phyloP scores from a whole-genome alignment of 1,284 basidiomycete species.

The Austropuccinia psidii region DNA sequence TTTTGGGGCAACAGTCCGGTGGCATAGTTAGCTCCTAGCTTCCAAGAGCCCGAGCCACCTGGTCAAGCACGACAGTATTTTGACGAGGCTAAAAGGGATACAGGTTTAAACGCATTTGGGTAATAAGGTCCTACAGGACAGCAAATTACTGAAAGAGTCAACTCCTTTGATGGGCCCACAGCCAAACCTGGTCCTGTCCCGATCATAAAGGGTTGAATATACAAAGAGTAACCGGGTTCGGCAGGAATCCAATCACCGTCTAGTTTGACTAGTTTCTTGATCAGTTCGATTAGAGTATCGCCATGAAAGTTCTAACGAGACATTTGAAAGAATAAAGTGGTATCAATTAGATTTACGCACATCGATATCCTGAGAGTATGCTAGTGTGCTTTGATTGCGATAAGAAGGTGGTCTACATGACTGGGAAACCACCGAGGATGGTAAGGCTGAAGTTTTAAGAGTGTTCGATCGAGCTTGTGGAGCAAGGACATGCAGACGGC shows the following conservation, averaged over 20 bases:
- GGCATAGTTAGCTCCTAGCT: conserved; percentile 77
- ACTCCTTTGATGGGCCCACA: conserved; percentile 76
- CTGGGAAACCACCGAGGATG: too few species aligned
- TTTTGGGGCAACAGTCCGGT: conserved; percentile 82
- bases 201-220: conserved; percentile 78
- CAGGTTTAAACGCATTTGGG: conserved; percentile 88
- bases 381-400: too few species aligned
- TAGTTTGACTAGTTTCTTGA: conserved; percentile 77
- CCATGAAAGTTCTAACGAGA: conserved; percentile 71
- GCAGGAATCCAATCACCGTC: conserved; percentile 91
- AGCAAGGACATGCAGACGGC: too few species aligned
- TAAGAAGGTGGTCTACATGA: too few species aligned
- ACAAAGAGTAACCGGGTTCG: conserved; percentile 80
- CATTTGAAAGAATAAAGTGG: too few species aligned
- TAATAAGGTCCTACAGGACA: conserved; percentile 87
- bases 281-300: conserved; percentile 67
- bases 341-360: too few species aligned
- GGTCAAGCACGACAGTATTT: conserved; percentile 82
- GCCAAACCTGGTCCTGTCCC: conserved; percentile 84
- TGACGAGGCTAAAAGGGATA: conserved; percentile 82
- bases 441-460: too few species aligned
- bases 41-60: conserved; percentile 86
- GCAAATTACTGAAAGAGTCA: conserved; percentile 87
- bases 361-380: too few species aligned
- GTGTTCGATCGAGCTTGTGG: too few species aligned